These are phyloP conservation scores for Verticillium alfalfae DNA, from an alignment of 2,329 filamentous ascomycete genomes.

Conservation along the genomic window DNA sequence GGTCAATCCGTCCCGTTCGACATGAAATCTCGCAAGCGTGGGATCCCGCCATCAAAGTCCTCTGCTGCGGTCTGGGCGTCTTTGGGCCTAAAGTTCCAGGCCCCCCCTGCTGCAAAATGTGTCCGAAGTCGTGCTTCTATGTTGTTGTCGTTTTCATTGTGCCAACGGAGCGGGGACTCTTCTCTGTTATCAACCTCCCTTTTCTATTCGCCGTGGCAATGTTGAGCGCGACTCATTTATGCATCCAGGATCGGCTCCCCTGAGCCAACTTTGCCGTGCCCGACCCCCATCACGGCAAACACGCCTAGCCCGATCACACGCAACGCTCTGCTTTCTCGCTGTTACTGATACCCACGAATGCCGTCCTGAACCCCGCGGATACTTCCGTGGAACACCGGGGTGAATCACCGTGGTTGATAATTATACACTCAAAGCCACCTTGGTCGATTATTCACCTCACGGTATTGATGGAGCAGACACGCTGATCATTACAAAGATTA, in stretches of 20 bases:
- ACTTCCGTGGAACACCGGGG: not conserved
- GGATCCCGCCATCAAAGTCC: not conserved
- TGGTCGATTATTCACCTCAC: not conserved
- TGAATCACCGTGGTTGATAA: not conserved
- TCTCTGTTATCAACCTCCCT: too few relatives aligned
- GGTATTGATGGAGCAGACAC: not conserved
- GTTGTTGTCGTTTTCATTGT: too few relatives aligned
- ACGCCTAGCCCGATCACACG: not conserved
- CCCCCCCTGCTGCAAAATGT: not conserved
- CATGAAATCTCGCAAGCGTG: not conserved
- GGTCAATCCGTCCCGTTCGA: not conserved
- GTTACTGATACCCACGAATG: not conserved
- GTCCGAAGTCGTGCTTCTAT: not conserved
- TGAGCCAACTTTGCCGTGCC: too few relatives aligned
- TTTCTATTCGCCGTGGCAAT: too few relatives aligned
- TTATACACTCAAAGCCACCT: not conserved
- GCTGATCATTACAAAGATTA: not conserved
- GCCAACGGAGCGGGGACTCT: too few relatives aligned
- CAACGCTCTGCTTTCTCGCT: not conserved
- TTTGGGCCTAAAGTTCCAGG: not conserved
- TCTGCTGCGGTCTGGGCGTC: not conserved
- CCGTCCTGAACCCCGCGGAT: not conserved
- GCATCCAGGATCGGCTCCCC: too few relatives aligned
- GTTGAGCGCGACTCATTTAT: too few relatives aligned
- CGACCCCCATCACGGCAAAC: too few relatives aligned